Base-by-base conservation (phyloP, 2,329 filamentous ascomycete species). In the Fusarium marasasianum region DNA sequence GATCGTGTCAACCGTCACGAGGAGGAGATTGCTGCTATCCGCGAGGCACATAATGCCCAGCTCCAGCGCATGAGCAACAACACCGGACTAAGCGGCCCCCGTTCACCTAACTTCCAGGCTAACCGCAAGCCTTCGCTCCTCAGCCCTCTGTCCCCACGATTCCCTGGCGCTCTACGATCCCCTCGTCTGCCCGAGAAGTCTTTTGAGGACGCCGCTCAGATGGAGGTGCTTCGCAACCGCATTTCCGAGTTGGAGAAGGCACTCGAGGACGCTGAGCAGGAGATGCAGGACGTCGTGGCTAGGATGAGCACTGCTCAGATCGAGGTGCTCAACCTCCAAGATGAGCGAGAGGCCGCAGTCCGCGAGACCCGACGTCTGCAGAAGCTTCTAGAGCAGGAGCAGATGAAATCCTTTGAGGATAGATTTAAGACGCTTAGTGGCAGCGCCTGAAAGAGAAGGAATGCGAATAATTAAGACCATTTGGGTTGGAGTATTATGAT, bases 231-330 rank as follows among this genome's bases (percentile, higher is more conserved):
- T 40, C 93, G 95, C 80, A 89, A 90, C 69, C 91, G 93, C 69
- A 94, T 98, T 13, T 86, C 90, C 64, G 94, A 98, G 83, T 90
- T 99, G 6, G 96, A 99, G 85, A 91, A 90, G 77, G 92, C 95
- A 22, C 81, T 84, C 7, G 81, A 81, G 14, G 81, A 84, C 41
- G 81, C 83, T 17, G 94, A 96, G 79, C 87, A 86, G 53, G 93
- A 96, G 83, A 95, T 96, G 92, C 91, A 94, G 79, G 91, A 94
- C 79, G 93, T 96, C 11, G 91, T 96, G 22, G 87, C 91, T 68
- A 89, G 90, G 77, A 96, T 97, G 91, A 95, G 93, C 83, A 86
- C 87, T 76, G 92, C 93, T 33, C 94, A 96, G 84, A 93, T 96
- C 73, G 93, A 95, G 83, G 94, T 96, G 51, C 90, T 93, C 77